phyloP scores from a whole-genome alignment of 2,329 filamentous ascomycete genomes.

The Sarocladium oryzae region DNA sequence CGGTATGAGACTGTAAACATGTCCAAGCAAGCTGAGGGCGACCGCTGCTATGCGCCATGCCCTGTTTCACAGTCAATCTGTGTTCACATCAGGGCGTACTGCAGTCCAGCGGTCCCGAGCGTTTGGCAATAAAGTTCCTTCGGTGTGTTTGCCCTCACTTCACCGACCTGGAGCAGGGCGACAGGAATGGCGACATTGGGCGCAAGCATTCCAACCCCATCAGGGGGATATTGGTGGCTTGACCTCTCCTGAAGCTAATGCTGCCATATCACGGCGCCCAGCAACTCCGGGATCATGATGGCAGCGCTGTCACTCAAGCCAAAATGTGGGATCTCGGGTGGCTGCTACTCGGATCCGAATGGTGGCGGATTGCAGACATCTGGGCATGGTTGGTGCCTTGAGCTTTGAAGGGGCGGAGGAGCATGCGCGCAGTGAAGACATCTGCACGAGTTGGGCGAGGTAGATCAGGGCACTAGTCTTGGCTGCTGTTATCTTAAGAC shows the following conservation, averaged over 20 bases:
- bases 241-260: not conserved
- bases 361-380: not conserved
- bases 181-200: not conserved
- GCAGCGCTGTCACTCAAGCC: too few relatives aligned
- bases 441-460: too few relatives aligned
- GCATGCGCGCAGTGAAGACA: too few relatives aligned
- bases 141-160: not conserved
- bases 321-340: not conserved
- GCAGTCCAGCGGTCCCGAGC: not conserved
- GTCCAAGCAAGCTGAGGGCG: not conserved
- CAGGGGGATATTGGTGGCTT: not conserved
- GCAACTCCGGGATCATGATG: too few relatives aligned
- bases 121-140: not conserved
- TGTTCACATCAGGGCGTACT: not conserved
- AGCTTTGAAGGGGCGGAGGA: not conserved
- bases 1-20: not conserved
- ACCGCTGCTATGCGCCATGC: not conserved
- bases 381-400: not conserved
- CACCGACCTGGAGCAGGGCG: not conserved
- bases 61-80: not conserved
- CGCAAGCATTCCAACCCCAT: not conserved
- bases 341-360: not conserved
- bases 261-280: too few relatives aligned
- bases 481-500: too few relatives aligned
- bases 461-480: too few relatives aligned